Conservation (phyloP, 1,139 yeast genomes). For the Magnusiomyces sp. region DNA sequence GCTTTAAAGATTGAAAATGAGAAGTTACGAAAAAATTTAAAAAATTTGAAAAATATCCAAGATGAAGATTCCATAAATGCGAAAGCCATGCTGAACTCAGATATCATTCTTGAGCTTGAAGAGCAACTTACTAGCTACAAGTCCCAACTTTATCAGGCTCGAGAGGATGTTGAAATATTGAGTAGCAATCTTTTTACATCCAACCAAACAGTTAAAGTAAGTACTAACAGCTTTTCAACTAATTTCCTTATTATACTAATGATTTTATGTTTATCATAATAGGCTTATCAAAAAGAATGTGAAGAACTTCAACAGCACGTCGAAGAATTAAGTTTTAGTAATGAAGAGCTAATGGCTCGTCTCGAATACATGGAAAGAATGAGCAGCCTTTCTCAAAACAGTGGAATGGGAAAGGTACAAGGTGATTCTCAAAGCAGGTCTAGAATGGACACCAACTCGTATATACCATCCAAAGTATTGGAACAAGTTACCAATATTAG, state of each 20-base stretch:
- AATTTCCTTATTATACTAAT: too few species aligned
- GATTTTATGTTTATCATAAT: too few species aligned
- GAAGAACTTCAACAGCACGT: neutral
- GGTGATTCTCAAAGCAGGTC: neutral
- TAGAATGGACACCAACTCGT: neutral
- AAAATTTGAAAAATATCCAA: neutral
- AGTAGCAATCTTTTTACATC: neutral
- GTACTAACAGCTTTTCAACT: too few species aligned
- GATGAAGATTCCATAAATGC: neutral
- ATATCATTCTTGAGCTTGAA: neutral
- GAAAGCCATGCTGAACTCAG: neutral
- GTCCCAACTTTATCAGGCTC: neutral
- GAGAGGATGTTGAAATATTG: neutral
- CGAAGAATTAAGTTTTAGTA: neutral
- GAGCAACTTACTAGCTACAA: neutral
- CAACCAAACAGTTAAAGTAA: neutral
- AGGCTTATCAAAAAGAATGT: neutral
- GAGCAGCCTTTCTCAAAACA: neutral
- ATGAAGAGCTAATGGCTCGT: neutral
- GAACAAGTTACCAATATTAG: neutral
- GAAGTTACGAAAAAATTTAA: constrained; percentile 16
- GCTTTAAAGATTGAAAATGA: constrained; percentile 17
- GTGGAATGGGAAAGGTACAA: neutral
- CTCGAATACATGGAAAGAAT: neutral
- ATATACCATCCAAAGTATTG: too few species aligned